Evolutionary conservation across 139 green algal species (phyloP), one percentile per base, ranked within the genome.

Genomic region (Haematococcus sp.): DNA sequence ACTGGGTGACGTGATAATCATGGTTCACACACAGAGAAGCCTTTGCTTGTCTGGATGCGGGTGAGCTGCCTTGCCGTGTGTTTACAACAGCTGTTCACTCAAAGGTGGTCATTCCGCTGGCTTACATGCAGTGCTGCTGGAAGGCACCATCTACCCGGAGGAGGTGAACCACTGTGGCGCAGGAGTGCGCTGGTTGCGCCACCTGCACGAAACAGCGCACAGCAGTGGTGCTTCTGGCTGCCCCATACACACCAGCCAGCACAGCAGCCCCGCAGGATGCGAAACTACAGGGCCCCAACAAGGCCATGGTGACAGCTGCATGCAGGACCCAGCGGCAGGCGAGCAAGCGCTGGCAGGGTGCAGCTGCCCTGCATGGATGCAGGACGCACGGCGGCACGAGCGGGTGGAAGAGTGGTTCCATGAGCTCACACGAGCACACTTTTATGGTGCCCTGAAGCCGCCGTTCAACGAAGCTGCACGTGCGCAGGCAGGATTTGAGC

Each of bases 81-180:
- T n/a, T n/a, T n/a, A n/a, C n/a, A n/a, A n/a, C n/a, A n/a, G n/a
- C n/a, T n/a, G n/a, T n/a, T n/a, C n/a, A n/a, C n/a, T n/a, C n/a
- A n/a, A n/a, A n/a, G n/a, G n/a, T n/a, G n/a, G 40, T 49, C 40
- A 49, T 49, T 49, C n/a, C n/a, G n/a, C n/a, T n/a, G n/a, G 11
- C 7, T 49, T 49, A 7, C 7, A 19, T n/a, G 91, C 89, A n/a
- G 44, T 68, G 9, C 58, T 94, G 46, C 79, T 97, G 44, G 81
- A 93, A 79, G 52, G 84, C 2, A 73, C 91, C 0, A 87, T 98
- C 2, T 96, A 95, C 67, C 81, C 88, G 13, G 94, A 97, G 83
- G 93, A 98, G 75, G 77, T 98, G 27, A 88, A 81, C 1, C 94
- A 98, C 80, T 97, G 91, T 79, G 89, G 81, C 0, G 93, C 93